These are phyloP conservation scores for Solanum megistacrolobum DNA, from an alignment of 257 asterid genomes.

Conservation along the genomic window DNA sequence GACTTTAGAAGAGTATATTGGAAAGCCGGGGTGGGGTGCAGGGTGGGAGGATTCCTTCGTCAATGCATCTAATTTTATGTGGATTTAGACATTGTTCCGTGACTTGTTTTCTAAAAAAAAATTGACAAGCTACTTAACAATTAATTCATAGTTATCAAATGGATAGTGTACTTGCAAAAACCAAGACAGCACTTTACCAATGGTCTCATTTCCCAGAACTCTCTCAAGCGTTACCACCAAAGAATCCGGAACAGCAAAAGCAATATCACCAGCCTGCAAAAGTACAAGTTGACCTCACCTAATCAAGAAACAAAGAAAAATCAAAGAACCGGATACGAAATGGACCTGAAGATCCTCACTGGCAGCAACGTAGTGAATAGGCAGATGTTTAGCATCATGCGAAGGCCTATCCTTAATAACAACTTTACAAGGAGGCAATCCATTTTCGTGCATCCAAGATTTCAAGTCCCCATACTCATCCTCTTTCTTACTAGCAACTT, in stretches of 20 bases:
- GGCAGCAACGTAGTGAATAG: conserved; percentile 91
- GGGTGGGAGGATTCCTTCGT: background rate
- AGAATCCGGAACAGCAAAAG: conserved; percentile 70
- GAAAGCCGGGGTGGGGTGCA: background rate
- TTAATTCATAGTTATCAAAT: background rate
- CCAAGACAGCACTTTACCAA: conserved; percentile 44
- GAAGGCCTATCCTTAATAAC: conserved; percentile 71
- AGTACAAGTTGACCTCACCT: background rate
- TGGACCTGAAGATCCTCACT: conserved; percentile 82
- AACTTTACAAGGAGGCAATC: conserved; percentile 84
- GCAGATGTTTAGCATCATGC: conserved; percentile 39
- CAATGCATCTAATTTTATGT: background rate
- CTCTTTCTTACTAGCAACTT: conserved; percentile 25
- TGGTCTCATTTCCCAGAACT: conserved; percentile 81
- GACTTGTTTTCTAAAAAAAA: background rate
- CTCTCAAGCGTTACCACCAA: conserved; percentile 96
- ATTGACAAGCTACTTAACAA: background rate
- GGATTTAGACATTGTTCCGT: background rate
- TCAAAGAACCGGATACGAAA: background rate
- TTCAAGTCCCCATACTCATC: conserved; percentile 51
- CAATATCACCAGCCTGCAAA: conserved; percentile 73
- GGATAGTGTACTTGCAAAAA: background rate
- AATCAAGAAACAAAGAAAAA: background rate
- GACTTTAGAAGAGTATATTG: background rate
- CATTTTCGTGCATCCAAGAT: conserved; percentile 87